phyloP scores from a whole-genome alignment of 306 rosid species.

The Abrus pulchellus region DNA sequence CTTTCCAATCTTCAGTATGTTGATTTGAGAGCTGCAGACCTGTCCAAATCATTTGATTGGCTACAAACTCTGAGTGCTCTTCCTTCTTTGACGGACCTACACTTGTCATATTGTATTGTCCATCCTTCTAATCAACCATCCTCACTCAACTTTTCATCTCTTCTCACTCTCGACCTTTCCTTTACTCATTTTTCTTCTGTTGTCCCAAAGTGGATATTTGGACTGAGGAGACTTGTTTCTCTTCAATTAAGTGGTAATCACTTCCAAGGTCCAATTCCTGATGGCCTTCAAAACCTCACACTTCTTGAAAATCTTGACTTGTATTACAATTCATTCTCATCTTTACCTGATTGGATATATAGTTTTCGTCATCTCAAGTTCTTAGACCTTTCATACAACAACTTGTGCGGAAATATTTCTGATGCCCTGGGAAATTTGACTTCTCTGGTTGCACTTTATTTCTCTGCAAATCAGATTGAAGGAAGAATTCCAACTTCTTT shows the following conservation, averaged over 20 bases:
- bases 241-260: rapidly evolving
- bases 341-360: slow-evolving; percentile 22
- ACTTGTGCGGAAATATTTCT: neutral
- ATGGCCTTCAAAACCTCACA: slow-evolving; percentile 36
- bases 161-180: neutral
- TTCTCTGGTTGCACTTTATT: slow-evolving; percentile 23
- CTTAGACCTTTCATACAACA: neutral
- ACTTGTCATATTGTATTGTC: neutral
- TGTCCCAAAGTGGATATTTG: slow-evolving; percentile 14
- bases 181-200: neutral
- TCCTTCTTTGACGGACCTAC: slow-evolving; percentile 25
- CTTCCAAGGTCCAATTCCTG: neutral
- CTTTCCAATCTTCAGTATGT: slow-evolving; percentile 34
- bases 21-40: neutral
- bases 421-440: neutral
- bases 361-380: slow-evolving; percentile 1
- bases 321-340: rapidly evolving
- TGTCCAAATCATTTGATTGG: slow-evolving; percentile 17
- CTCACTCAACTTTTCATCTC: slow-evolving; percentile 20
- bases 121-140: neutral
- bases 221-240: neutral
- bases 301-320: slow-evolving; percentile 49
- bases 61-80: neutral
- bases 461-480: neutral
- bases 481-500: neutral